These are phyloP conservation scores for Aspergillus calidoustus DNA, from an alignment of 2,329 filamentous ascomycete species.

Conservation along the genomic window DNA sequence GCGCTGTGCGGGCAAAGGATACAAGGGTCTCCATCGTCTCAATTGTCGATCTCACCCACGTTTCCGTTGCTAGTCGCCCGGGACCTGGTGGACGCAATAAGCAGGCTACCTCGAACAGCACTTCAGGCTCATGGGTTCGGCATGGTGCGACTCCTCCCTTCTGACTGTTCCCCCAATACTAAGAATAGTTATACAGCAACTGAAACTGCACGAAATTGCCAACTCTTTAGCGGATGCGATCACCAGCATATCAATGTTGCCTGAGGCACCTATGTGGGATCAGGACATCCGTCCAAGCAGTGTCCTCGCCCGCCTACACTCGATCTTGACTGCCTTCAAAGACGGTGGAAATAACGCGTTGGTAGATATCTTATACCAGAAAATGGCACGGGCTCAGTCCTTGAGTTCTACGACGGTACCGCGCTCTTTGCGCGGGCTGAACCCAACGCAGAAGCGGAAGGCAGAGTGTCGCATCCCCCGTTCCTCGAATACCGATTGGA, in stretches of 20 bases:
- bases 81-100: conserved; percentile 52
- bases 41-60: conserved; percentile 11
- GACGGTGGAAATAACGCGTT: conserved; percentile 28
- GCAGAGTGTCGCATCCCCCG: not conserved
- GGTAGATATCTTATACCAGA: conserved; percentile 28
- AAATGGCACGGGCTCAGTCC: conserved; percentile 29
- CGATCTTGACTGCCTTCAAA: conserved; percentile 28
- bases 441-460: not conserved
- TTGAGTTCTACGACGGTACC: conserved; percentile 9
- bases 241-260: conserved; percentile 24
- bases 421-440: not conserved
- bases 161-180: not conserved
- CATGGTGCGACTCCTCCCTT: conserved; percentile 31
- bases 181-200: conserved; percentile 26
- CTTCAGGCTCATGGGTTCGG: conserved; percentile 57
- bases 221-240: conserved; percentile 32
- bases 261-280: conserved; percentile 19
- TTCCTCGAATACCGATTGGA: not conserved
- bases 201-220: conserved; percentile 34
- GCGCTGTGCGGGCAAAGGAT: conserved; percentile 38
- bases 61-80: conserved; percentile 51
- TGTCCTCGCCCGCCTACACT: conserved; percentile 27
- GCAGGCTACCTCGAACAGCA: conserved; percentile 50
- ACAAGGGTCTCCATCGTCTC: conserved; percentile 28
- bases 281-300: conserved; percentile 28